These are phyloP conservation scores for Rugosomyces carneus DNA, from an alignment of 1,284 basidiomycete genomes.

Conservation along the genomic window DNA sequence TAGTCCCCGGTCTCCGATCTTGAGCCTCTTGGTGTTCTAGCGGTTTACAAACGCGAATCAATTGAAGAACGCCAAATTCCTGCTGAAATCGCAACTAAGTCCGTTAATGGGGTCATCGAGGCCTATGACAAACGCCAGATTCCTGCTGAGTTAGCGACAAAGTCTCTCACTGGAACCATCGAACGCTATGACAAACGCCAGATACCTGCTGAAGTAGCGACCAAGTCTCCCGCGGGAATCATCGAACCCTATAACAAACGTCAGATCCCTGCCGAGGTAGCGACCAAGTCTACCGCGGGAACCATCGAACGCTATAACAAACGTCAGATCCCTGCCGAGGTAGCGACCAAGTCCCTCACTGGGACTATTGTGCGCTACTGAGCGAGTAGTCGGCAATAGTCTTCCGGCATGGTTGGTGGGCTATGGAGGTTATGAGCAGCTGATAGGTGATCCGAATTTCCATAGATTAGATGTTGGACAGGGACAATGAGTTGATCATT, in stretches of 20 bases:
- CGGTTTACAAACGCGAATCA: no score
- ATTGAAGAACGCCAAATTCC: slow-evolving; percentile 26
- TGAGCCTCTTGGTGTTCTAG: neutral
- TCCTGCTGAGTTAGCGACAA: slow-evolving; percentile 29
- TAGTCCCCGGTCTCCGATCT: slow-evolving; percentile 17
- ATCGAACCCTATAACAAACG: slow-evolving; percentile 17
- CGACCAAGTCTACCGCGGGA: no score
- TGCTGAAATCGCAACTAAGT: slow-evolving; percentile 26
- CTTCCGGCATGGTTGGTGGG: neutral
- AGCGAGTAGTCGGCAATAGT: neutral
- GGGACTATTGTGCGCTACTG: slow-evolving; percentile 5
- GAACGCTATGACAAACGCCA: slow-evolving; percentile 24
- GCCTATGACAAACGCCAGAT: slow-evolving; percentile 24
- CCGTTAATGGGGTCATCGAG: slow-evolving; percentile 17
- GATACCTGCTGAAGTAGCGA: slow-evolving; percentile 28
- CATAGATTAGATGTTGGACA: slow-evolving; percentile 7
- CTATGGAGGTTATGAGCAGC: no score
- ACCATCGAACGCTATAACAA: no score
- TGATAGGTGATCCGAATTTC: slow-evolving; percentile 1
- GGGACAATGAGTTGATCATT: slow-evolving; percentile 1
- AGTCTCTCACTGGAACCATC: slow-evolving; percentile 26
- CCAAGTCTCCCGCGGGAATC: slow-evolving; percentile 24
- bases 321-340: no score
- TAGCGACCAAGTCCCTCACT: no score
- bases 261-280: slow-evolving; percentile 1